These are phyloP conservation scores for Parachaetomium inaequale DNA, from an alignment of 495 filamentous ascomycete species.

Conservation along the genomic window DNA sequence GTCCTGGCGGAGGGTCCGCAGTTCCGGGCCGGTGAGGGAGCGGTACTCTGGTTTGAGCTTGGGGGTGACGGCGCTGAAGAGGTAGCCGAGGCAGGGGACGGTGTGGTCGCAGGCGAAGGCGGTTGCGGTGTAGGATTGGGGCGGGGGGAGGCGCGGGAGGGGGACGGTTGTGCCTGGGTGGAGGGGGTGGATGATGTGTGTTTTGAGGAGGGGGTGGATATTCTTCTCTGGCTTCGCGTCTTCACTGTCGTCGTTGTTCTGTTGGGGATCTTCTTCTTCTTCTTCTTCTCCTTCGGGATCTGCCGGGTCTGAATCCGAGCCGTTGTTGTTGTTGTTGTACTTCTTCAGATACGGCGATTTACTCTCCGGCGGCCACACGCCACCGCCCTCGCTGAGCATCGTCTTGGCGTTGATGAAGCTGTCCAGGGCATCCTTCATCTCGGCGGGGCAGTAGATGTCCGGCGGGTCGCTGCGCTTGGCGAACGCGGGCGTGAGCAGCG, in stretches of 20 bases:
- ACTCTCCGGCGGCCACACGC: constrained; percentile 14
- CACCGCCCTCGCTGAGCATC: constrained; percentile 30
- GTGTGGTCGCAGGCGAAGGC: constrained; percentile 38
- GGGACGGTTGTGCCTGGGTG: constrained; percentile 21
- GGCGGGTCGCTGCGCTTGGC: constrained; percentile 33
- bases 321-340: not conserved
- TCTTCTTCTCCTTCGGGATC: not conserved
- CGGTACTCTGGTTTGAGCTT: constrained; percentile 30
- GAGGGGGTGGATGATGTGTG: constrained; percentile 31
- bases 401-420: constrained; percentile 30
- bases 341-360: not conserved
- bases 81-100: constrained; percentile 38
- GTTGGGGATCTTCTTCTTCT: not conserved
- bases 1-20: constrained; percentile 24
- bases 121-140: constrained; percentile 27
- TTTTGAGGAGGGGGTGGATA: constrained; percentile 9
- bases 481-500: constrained; percentile 32
- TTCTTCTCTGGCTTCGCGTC: too few species aligned
- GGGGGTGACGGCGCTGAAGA: constrained; percentile 31
- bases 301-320: constrained; percentile 1
- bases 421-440: constrained; percentile 31
- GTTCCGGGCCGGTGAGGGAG: constrained; percentile 17
- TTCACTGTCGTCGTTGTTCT: too few species aligned
- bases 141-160: constrained; percentile 19
- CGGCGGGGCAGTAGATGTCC: constrained; percentile 34